Evolutionary conservation across 768 basidiomycete genomes (phyloP).

Genomic region (Mycena belliarum): DNA sequence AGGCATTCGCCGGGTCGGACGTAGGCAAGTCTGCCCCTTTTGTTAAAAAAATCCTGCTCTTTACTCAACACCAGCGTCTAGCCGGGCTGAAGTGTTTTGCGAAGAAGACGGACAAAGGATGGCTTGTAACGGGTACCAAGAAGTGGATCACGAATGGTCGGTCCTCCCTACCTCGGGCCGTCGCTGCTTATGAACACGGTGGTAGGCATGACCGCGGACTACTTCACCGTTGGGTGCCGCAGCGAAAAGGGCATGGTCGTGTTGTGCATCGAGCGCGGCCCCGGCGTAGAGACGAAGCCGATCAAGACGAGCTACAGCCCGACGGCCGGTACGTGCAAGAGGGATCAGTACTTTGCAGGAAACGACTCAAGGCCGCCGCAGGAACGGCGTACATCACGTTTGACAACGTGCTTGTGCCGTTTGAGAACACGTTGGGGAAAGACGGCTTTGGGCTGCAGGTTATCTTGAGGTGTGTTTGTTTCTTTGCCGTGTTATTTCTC

Average conservation of each 20-base stretch:
- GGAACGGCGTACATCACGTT: slow-evolving; percentile 82
- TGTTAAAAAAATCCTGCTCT: no score
- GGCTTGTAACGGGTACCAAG: slow-evolving; percentile 80
- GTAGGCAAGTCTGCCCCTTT: slow-evolving; percentile 35
- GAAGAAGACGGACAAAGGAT: slow-evolving; percentile 68
- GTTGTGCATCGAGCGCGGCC: slow-evolving; percentile 34
- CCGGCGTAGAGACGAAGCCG: slow-evolving; percentile 71
- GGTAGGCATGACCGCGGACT: slow-evolving; percentile 58
- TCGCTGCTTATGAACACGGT: no score
- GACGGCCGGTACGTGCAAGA: slow-evolving; percentile 53
- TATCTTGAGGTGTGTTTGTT: slow-evolving; percentile 29
- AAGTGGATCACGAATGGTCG: slow-evolving; percentile 89
- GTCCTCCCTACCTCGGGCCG: no score
- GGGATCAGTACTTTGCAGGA: no score
- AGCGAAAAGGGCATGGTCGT: slow-evolving; percentile 45
- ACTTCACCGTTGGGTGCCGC: slow-evolving; percentile 63
- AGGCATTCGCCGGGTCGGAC: slow-evolving; percentile 83
- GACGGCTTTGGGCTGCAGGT: slow-evolving; percentile 37
- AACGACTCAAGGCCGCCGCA: not conserved
- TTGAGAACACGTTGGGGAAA: slow-evolving; percentile 75
- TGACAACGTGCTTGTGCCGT: slow-evolving; percentile 83
- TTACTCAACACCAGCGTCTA: not conserved
- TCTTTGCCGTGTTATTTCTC: slow-evolving; percentile 34
- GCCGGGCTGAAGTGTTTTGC: slow-evolving; percentile 73
- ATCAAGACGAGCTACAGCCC: slow-evolving; percentile 89